Evolutionary conservation across 1,284 basidiomycete species (phyloP).

Genomic region (Crucibulum parvulum): DNA sequence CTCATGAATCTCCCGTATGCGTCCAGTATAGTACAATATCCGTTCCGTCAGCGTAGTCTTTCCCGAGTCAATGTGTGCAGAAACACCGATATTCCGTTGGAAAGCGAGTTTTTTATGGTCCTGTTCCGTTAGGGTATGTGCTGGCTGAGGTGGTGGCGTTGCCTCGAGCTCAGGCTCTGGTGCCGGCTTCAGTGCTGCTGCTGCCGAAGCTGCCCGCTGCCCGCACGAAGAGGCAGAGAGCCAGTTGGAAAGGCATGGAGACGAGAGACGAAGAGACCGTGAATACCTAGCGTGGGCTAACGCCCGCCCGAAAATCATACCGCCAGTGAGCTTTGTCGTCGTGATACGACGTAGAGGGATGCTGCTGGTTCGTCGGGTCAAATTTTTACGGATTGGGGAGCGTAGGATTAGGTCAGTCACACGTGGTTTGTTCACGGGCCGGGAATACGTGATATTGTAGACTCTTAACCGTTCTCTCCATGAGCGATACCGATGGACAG

Average conservation of each 20-base stretch:
- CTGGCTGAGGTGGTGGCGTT: slow-evolving; percentile 13
- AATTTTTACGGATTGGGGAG: neutral
- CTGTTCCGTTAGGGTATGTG: slow-evolving; percentile 53
- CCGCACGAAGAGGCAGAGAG: slow-evolving; percentile 5
- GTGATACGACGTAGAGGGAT: neutral
- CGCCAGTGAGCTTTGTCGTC: neutral
- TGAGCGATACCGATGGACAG: too few relatives aligned
- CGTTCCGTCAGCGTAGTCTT: slow-evolving; percentile 99
- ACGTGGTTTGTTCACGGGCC: too few relatives aligned
- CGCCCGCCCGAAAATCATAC: slow-evolving; percentile 31
- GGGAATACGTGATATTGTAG: too few relatives aligned
- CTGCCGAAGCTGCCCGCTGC: slow-evolving; percentile 33
- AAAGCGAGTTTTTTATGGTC: slow-evolving; percentile 65
- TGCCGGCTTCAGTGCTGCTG: slow-evolving; percentile 31
- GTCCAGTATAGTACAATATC: slow-evolving; percentile 95
- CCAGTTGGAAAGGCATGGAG: slow-evolving; percentile 12
- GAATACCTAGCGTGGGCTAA: slow-evolving; percentile 26
- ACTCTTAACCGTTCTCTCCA: too few relatives aligned
- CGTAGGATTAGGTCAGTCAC: neutral
- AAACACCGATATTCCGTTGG: slow-evolving; percentile 86
- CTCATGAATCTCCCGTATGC: slow-evolving; percentile 97
- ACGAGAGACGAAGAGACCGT: slow-evolving; percentile 12
- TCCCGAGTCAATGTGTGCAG: slow-evolving; percentile 96
- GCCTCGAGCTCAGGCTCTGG: slow-evolving; percentile 12
- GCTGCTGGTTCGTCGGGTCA: too few relatives aligned